A percentile compares a stretch with the other conserved stretches of the same genome.
Evolutionary conservation across 164 flowering plant genomes (phyloP).

Genomic region (Pachysandra terminalis): DNA sequence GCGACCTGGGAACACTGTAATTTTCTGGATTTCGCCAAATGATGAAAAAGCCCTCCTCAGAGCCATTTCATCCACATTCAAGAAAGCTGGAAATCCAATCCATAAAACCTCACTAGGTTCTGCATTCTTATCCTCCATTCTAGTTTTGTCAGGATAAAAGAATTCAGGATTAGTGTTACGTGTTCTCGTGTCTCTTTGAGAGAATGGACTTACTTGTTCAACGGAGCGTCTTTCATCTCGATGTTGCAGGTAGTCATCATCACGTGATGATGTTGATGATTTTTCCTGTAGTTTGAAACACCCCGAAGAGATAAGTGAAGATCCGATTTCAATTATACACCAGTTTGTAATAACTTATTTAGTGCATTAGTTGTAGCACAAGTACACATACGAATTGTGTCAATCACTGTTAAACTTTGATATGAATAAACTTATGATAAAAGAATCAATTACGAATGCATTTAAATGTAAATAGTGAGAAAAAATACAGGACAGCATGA

Average conservation of each 20-base stretch:
- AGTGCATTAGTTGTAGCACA: background rate
- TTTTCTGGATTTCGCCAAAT: constrained; percentile 86
- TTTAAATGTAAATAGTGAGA: too few relatives aligned
- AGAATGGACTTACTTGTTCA: constrained; percentile 38
- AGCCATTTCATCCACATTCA: constrained; percentile 71
- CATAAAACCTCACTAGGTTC: constrained; percentile 92
- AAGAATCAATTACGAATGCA: too few relatives aligned
- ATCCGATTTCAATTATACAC: background rate
- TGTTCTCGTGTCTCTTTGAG: constrained; percentile 51
- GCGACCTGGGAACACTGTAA: constrained; percentile 84
- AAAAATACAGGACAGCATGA: too few relatives aligned
- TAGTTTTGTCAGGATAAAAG: constrained; percentile 43
- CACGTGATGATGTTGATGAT: constrained; percentile 43
- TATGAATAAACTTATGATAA: too few relatives aligned
- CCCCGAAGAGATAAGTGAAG: constrained; percentile 17
- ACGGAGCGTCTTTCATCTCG: constrained; percentile 43
- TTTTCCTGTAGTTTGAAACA: constrained; percentile 66
- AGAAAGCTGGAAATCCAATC: constrained; percentile 80
- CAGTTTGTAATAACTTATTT: background rate
- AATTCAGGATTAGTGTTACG: constrained; percentile 47
- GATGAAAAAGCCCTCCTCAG: constrained; percentile 80
- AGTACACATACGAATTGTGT: background rate
- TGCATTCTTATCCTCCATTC: constrained; percentile 45
- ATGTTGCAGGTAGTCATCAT: constrained; percentile 41
- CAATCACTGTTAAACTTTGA: background rate